Conservation (phyloP, 352 stramenopile species). For the Phytophthora sansomeana region DNA sequence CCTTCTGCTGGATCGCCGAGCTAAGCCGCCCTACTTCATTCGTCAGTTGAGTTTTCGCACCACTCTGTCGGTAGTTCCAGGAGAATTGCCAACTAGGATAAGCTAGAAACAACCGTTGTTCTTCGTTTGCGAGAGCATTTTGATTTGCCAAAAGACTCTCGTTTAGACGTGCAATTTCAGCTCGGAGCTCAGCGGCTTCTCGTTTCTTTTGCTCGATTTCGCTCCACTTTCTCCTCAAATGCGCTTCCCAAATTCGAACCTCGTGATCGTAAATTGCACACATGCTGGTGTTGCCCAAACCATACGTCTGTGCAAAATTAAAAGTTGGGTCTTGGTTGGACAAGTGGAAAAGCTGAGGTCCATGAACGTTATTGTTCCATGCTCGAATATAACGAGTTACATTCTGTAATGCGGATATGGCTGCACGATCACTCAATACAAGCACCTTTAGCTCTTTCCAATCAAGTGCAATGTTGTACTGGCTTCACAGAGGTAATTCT, state of each 20-base stretch:
- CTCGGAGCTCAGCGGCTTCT: constrained; percentile 6
- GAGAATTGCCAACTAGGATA: neutral
- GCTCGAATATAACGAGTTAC: constrained; percentile 52
- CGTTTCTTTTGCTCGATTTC: constrained; percentile 31
- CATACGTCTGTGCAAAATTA: constrained; percentile 43
- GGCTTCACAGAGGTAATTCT: constrained; percentile 12
- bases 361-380: constrained; percentile 34
- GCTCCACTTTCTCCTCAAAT: constrained; percentile 20
- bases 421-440: constrained; percentile 41
- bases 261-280: constrained; percentile 12
- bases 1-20: neutral
- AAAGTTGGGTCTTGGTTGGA: constrained; percentile 47
- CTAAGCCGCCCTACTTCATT: neutral
- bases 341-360: constrained; percentile 48
- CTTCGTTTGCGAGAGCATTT: constrained; percentile 10
- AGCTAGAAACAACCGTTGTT: neutral
- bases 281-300: constrained; percentile 18
- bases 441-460: constrained; percentile 46
- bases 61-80: neutral
- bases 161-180: constrained; percentile 12
- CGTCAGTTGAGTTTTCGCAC: constrained; percentile 3
- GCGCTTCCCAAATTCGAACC: constrained; percentile 24
- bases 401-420: constrained; percentile 36
- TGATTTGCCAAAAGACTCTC: neutral
- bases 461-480: constrained; percentile 53